Evolutionary conservation across 495 filamentous ascomycete genomes (phyloP), one percentile per base, ranked within the genome.

Genomic region (Xylaria nigripes): DNA sequence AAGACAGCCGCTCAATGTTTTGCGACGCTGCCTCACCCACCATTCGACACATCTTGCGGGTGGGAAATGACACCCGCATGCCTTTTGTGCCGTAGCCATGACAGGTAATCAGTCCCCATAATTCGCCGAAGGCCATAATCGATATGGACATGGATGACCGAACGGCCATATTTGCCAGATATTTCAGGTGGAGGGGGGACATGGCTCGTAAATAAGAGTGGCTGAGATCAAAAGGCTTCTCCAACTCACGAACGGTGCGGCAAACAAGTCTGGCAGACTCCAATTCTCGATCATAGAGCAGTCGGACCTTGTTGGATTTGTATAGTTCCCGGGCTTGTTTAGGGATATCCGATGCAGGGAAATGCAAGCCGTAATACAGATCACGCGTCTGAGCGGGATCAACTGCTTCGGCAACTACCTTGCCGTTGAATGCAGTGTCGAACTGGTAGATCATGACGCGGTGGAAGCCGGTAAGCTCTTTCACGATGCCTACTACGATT

Each of bases 391-490:
- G 80, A 25, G 79, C 68, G 3, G 85, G 83, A 62, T 97, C 88
- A 19, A 95, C 85, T 12, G 96, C 67, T 63, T 96, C 92, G 0
- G 89, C 86, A 32, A 96, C 90, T 1, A 95, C 90, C 42, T 81
- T 80, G 0, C 90, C 90, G 64, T 95, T 95, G 73, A 83, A 92
- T 2, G 74, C 65, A 41, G 81, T 75, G 65, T 97, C 91, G 57
- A 96, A 97, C 61, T 94, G 90, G 67, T 95, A 96, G 15, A 97
- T 79, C 85, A 96, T 86, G 9, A 95, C 86, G 2, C 90, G 86
- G 60, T 95, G 90, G 59, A 96, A 97, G 0, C 91, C 90, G 0
- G 89, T 95, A 25, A 97, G 67, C 56, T 96, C 90, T 62, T 94
- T 90, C 19, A 93, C 73, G 23, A 83, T 83, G n/a, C 87, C 86